A percentile compares a stretch with the other conserved stretches of the same genome.
Conservation (phyloP, 2,329 filamentous ascomycete genomes). For the Epichloe sp. region DNA sequence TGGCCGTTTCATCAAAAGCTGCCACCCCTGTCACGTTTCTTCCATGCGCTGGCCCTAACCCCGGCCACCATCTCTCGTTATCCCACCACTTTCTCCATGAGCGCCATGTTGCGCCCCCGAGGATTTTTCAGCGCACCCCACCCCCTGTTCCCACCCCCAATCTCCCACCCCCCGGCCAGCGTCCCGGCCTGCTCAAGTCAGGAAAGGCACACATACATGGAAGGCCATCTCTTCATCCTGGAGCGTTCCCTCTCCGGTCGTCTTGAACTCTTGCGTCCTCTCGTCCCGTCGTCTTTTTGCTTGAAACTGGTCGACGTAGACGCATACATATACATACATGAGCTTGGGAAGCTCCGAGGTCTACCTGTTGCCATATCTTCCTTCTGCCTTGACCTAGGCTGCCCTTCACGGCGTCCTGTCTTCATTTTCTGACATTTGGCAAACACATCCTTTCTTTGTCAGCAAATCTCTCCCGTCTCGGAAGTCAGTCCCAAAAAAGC, state of each 20-base stretch:
- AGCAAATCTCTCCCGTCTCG: background rate
- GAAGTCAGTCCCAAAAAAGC: background rate
- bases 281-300: background rate
- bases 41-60: conserved; percentile 35
- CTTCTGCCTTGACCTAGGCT: background rate
- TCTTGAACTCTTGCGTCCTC: background rate
- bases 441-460: background rate
- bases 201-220: conserved; percentile 7
- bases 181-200: conserved; percentile 6
- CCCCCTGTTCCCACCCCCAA: background rate
- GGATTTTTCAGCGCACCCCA: background rate
- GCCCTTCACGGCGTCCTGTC: background rate
- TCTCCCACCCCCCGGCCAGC: background rate
- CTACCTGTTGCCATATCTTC: background rate
- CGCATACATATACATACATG: background rate
- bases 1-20: conserved; percentile 39
- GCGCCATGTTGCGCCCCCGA: background rate
- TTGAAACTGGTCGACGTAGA: background rate
- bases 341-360: background rate
- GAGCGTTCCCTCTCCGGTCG: background rate
- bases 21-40: conserved; percentile 36
- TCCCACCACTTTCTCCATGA: conserved; percentile 11
- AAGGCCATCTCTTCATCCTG: background rate
- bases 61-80: conserved; percentile 11
- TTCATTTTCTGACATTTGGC: background rate